phyloP scores from a whole-genome alignment of 225 moss, liverwort and hornwort genomes.

The Bryoerythrophyllum caledonicum region DNA sequence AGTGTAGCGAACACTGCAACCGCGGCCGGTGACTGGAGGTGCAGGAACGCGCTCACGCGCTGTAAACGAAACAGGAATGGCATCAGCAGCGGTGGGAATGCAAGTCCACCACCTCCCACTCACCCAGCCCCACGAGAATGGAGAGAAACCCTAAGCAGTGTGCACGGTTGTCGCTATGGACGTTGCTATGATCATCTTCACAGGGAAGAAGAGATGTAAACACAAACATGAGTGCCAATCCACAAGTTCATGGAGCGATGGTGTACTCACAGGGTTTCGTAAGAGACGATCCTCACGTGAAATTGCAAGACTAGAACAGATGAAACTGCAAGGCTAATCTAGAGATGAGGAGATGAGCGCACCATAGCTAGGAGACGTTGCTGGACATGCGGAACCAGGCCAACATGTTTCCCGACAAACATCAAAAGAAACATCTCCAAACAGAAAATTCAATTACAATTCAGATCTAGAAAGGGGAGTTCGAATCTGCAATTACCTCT shows the following conservation, averaged over 20 bases:
- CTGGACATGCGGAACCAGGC: constrained; percentile 18
- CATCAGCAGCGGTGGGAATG: neutral
- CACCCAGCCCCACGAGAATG: neutral
- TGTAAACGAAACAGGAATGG: neutral
- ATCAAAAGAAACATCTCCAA: too few species aligned
- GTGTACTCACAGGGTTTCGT: neutral
- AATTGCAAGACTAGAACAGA: neutral
- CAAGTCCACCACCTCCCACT: neutral
- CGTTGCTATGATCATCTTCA: too few species aligned
- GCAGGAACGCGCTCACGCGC: neutral
- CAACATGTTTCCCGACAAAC: constrained; percentile 45
- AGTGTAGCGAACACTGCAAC: neutral
- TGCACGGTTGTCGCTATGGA: too few species aligned
- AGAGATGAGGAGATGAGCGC: constrained; percentile 7
- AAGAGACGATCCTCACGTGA: neutral
- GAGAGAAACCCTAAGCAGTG: too few species aligned
- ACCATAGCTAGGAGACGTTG: constrained; percentile 51
- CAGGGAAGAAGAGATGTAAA: too few species aligned
- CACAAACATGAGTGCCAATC: too few species aligned
- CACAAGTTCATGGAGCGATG: neutral
- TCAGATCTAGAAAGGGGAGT: too few species aligned
- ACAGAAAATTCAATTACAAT: too few species aligned
- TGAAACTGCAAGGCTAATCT: neutral
- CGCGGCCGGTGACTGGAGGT: neutral
- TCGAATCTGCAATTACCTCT: too few species aligned